These are phyloP conservation scores for Exophiala bonariae DNA, from an alignment of 2,329 filamentous ascomycete genomes.

Conservation along the genomic window DNA sequence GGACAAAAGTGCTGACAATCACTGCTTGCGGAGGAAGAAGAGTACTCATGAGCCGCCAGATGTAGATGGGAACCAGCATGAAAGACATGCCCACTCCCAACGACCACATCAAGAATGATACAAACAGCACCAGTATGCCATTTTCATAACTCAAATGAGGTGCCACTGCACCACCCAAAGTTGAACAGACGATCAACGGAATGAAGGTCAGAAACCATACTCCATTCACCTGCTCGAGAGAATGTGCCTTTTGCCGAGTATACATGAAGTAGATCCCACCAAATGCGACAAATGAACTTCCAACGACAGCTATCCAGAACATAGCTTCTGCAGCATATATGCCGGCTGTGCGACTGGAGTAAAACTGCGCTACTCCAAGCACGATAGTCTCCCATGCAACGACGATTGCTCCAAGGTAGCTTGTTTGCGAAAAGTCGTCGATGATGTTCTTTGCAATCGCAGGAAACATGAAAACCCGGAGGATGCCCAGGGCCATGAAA, in stretches of 20 bases:
- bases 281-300: constrained; percentile 19
- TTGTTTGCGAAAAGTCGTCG: constrained; percentile 25
- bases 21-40: constrained; percentile 65
- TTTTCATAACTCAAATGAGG: constrained; percentile 13
- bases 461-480: constrained; percentile 24
- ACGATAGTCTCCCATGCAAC: constrained; percentile 29
- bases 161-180: constrained; percentile 16
- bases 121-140: constrained; percentile 8
- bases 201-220: constrained; percentile 24
- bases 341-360: constrained; percentile 21
- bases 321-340: constrained; percentile 25
- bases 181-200: constrained; percentile 20
- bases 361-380: constrained; percentile 27
- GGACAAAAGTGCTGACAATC: constrained; percentile 67
- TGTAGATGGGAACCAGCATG: constrained; percentile 65
- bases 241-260: constrained; percentile 18
- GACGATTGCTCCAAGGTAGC: constrained; percentile 27
- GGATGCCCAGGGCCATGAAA: constrained; percentile 21
- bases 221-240: constrained; percentile 22
- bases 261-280: constrained; percentile 25
- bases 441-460: constrained; percentile 20
- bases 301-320: constrained; percentile 27
- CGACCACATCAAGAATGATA: constrained; percentile 22
- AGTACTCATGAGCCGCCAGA: constrained; percentile 66
- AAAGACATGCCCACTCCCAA: constrained; percentile 20